A percentile compares a stretch with the other conserved stretches of the same genome.
phyloP scores from a whole-genome alignment of 805 yeast species.

The Saturnispora bothae region DNA sequence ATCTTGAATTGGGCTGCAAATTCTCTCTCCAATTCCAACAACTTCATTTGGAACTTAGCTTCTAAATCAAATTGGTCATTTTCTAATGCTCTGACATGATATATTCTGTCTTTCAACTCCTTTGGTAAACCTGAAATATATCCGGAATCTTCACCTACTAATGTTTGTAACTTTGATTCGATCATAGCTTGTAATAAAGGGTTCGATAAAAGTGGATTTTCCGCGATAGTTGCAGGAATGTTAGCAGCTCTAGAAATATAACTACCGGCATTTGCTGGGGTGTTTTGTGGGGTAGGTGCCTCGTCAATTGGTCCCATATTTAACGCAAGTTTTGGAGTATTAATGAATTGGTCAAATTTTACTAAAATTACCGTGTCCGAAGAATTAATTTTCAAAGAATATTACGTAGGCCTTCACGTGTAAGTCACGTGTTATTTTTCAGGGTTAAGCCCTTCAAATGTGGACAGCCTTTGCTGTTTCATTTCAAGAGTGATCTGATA shows the following conservation, averaged over 20 bases:
- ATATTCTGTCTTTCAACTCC: conserved; percentile 62
- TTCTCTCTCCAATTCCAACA: conserved; percentile 76
- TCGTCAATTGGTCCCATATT: conserved; percentile 17
- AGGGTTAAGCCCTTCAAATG: not conserved
- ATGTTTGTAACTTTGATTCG: conserved; percentile 75
- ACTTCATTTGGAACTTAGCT: conserved; percentile 82
- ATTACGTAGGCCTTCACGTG: not conserved
- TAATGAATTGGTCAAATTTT: too few relatives aligned
- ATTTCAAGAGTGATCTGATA: too few relatives aligned
- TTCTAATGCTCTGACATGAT: conserved; percentile 76
- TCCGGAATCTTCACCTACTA: conserved; percentile 81
- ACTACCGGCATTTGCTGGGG: conserved; percentile 81
- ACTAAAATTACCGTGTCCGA: too few relatives aligned
- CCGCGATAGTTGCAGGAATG: conserved; percentile 63
- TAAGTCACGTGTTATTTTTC: not conserved
- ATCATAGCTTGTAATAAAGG: conserved; percentile 81
- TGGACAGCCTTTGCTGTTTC: too few relatives aligned
- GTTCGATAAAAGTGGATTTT: conserved; percentile 43
- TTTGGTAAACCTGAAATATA: conserved; percentile 71
- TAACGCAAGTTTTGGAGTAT: too few relatives aligned
- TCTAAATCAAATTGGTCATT: conserved; percentile 71
- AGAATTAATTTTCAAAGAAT: not conserved
- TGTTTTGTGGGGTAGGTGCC: conserved; percentile 98
- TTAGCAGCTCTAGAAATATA: conserved; percentile 46
- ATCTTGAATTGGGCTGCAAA: conserved; percentile 67